Conservation (phyloP, 2,329 filamentous ascomycete genomes). For the Sporothrix pseudoabietina region DNA sequence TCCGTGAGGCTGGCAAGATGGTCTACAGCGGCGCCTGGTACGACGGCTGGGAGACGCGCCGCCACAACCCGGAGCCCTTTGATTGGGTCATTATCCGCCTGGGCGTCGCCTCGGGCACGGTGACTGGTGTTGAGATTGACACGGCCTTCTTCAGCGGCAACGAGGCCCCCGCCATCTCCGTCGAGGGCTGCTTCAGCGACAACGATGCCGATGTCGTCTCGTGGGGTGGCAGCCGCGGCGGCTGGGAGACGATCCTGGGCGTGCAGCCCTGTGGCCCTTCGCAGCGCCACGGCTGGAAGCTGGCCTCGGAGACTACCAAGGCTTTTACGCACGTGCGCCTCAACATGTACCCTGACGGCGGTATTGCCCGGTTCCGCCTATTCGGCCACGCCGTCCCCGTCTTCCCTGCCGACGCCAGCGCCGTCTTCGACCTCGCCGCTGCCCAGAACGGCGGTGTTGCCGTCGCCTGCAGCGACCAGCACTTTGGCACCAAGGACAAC, state of each 20-base stretch:
- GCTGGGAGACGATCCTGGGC: slow-evolving; percentile 72
- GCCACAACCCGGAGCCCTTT: slow-evolving; percentile 65
- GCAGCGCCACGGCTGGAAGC: slow-evolving; percentile 72
- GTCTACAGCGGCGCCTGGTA: slow-evolving; percentile 71
- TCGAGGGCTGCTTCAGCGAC: slow-evolving; percentile 71
- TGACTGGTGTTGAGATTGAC: slow-evolving; percentile 76
- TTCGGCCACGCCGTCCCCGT: slow-evolving; percentile 77
- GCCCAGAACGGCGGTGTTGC: slow-evolving; percentile 78
- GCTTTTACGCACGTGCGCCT: slow-evolving; percentile 78
- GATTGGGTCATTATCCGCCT: slow-evolving; percentile 69
- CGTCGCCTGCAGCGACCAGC: slow-evolving; percentile 76
- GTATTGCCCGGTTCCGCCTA: slow-evolving; percentile 77
- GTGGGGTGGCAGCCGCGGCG: slow-evolving; percentile 60
- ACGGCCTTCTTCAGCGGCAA: slow-evolving; percentile 82
- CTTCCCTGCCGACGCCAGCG: slow-evolving; percentile 66
- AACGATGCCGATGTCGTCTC: slow-evolving; percentile 58
- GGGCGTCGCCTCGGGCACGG: slow-evolving; percentile 69
- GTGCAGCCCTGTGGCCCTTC: slow-evolving; percentile 73
- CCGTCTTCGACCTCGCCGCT: slow-evolving; percentile 73
- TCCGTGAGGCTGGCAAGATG: slow-evolving; percentile 67
- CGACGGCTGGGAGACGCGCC: slow-evolving; percentile 69
- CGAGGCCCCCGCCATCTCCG: slow-evolving; percentile 75
- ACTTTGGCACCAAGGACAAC: slow-evolving; percentile 69
- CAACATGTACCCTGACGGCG: slow-evolving; percentile 84
- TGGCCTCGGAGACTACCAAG: slow-evolving; percentile 61